Evolutionary conservation across 306 rosid genomes (phyloP).

Genomic region (Cicer yamashitae): DNA sequence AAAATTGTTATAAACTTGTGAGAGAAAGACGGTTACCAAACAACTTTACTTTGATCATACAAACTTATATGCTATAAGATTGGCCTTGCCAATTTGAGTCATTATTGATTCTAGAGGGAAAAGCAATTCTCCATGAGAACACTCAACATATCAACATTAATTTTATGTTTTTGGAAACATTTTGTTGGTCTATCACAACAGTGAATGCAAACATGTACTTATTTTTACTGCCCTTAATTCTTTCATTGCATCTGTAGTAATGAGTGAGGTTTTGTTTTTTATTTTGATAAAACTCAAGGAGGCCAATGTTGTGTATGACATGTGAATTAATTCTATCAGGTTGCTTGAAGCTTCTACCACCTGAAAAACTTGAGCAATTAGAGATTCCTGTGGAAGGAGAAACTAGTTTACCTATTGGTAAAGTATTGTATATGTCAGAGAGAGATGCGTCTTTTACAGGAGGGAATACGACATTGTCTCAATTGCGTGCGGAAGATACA

Average conservation of each 20-base stretch:
- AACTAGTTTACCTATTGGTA: constrained; percentile 52
- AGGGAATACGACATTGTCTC: constrained; percentile 52
- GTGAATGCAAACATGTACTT: not conserved
- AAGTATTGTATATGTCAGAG: constrained; percentile 61
- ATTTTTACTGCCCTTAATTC: not conserved
- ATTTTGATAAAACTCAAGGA: not conserved
- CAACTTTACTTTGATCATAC: no score
- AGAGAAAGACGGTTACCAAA: no score
- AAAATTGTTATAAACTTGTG: no score
- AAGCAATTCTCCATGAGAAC: not conserved
- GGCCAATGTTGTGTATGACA: constrained; percentile 12
- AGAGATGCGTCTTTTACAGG: constrained; percentile 50
- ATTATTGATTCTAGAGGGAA: not conserved
- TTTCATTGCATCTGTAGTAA: not conserved
- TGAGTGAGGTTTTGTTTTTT: constrained; percentile 22
- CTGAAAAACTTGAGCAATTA: constrained; percentile 80
- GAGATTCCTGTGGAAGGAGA: constrained; percentile 60
- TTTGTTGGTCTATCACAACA: not conserved
- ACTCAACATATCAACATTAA: not conserved
- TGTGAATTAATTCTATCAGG: constrained; percentile 55
- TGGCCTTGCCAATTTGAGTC: not conserved
- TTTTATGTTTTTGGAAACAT: not conserved
- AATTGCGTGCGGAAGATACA: constrained; percentile 49
- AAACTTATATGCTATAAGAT: no score
- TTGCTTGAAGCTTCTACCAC: constrained; percentile 84